Evolutionary conservation across 345 rosid species (phyloP).

Genomic region (Corchorus capsularis): DNA sequence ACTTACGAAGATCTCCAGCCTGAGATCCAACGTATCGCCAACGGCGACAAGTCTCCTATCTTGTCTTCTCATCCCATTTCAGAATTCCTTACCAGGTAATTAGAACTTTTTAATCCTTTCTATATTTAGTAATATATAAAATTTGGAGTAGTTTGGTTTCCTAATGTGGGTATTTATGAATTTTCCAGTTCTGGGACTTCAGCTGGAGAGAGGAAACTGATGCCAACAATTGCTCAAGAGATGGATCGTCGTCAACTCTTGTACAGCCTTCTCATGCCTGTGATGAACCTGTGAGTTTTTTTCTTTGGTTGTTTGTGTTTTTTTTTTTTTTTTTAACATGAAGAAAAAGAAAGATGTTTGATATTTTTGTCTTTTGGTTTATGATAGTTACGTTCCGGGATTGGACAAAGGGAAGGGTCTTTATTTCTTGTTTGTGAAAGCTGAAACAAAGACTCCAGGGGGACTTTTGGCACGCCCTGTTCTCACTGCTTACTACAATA

Average conservation of each 20-base stretch:
- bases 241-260: slow-evolving; percentile 69
- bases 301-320: neutral
- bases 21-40: slow-evolving; percentile 73
- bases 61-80: slow-evolving; percentile 67
- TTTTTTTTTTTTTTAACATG: neutral
- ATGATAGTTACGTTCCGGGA: slow-evolving; percentile 68
- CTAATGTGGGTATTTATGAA: neutral
- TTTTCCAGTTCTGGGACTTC: slow-evolving; percentile 86
- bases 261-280: slow-evolving; percentile 89
- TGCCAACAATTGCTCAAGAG: slow-evolving; percentile 90
- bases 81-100: slow-evolving; percentile 81
- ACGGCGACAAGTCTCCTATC: slow-evolving; percentile 76
- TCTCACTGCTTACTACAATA: slow-evolving; percentile 89
- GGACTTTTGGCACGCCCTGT: slow-evolving; percentile 93
- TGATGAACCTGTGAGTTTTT: slow-evolving; percentile 77
- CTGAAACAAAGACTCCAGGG: slow-evolving; percentile 78
- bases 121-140: neutral
- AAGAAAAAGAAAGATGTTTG: neutral
- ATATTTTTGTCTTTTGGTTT: slow-evolving; percentile 4
- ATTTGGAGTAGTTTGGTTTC: neutral
- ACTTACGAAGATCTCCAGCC: slow-evolving; percentile 72
- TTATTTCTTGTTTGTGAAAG: slow-evolving; percentile 77
- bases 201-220: slow-evolving; percentile 91
- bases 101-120: neutral
- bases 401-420: slow-evolving; percentile 90